These are phyloP conservation scores for Aspergillus campestris DNA, from an alignment of 495 filamentous ascomycete genomes.

Conservation along the genomic window DNA sequence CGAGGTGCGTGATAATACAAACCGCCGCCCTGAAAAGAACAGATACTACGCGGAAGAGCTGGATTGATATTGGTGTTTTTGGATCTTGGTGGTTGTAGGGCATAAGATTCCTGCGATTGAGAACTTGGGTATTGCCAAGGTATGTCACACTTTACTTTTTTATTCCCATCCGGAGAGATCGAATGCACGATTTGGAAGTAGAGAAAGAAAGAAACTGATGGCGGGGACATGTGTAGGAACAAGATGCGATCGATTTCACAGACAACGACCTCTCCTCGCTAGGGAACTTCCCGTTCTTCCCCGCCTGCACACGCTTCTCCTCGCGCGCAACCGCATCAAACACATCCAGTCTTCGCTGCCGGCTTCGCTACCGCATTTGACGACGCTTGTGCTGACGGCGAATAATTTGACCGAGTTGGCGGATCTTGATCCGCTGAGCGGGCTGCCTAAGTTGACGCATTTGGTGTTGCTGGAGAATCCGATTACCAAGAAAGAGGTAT, in stretches of 20 bases:
- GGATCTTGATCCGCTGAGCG: constrained; percentile 77
- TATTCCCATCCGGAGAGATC: no score
- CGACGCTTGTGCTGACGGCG: constrained; percentile 65
- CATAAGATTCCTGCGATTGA: constrained; percentile 97
- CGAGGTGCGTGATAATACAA: constrained; percentile 73
- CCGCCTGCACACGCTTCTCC: constrained; percentile 74
- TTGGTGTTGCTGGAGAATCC: constrained; percentile 80
- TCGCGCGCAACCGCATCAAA: constrained; percentile 80
- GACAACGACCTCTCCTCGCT: constrained; percentile 92
- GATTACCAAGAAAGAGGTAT: constrained; percentile 83
- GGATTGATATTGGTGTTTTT: constrained; percentile 68
- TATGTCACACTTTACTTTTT: constrained; percentile 38
- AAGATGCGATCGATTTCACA: constrained; percentile 95
- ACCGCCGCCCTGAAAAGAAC: constrained; percentile 68
- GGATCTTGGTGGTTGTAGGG: constrained; percentile 53
- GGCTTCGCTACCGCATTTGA: constrained; percentile 66
- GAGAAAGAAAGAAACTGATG: no score
- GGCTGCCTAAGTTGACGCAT: constrained; percentile 63
- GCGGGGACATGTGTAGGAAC: constrained; percentile 39
- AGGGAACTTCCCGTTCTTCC: constrained; percentile 89
- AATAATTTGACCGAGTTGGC: constrained; percentile 73
- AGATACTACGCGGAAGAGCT: constrained; percentile 89
- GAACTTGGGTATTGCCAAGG: constrained; percentile 92
- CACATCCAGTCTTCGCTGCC: constrained; percentile 69
- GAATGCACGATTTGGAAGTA: background rate